phyloP scores from a whole-genome alignment of 371 early-diverging fungal species.

The Mucor lusitanicus region DNA sequence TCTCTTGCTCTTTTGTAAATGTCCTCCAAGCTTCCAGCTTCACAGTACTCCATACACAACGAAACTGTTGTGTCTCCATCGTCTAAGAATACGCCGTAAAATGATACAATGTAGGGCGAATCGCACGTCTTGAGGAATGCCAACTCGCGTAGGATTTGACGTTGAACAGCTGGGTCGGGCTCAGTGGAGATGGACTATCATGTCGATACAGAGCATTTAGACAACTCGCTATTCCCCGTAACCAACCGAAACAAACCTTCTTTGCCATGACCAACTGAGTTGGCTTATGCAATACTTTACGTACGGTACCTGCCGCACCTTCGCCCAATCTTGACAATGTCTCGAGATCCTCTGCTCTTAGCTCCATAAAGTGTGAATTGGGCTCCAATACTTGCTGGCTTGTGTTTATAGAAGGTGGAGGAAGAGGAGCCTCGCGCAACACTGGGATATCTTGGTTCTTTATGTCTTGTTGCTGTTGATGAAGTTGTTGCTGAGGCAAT shows the following conservation, averaged over 20 bases:
- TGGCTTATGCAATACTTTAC: constrained; percentile 80
- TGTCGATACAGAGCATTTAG: neutral
- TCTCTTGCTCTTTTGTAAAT: constrained; percentile 74
- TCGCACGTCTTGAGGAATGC: constrained; percentile 86
- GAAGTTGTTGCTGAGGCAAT: neutral
- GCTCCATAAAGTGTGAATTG: constrained; percentile 38
- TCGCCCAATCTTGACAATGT: constrained; percentile 79
- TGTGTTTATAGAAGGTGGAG: constrained; percentile 21
- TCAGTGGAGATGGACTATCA: constrained; percentile 65
- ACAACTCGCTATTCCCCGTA: neutral
- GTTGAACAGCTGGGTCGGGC: constrained; percentile 71
- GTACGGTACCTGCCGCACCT: constrained; percentile 94
- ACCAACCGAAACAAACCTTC: constrained; percentile 64
- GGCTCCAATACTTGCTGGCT: constrained; percentile 6
- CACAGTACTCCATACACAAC: constrained; percentile 95
- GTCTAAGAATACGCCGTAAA: constrained; percentile 91
- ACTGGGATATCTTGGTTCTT: constrained; percentile 25
- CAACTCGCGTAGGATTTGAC: constrained; percentile 90
- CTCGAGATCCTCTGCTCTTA: constrained; percentile 63
- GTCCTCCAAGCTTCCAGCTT: constrained; percentile 80
- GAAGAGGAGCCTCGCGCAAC: constrained; percentile 40
- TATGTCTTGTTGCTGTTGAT: constrained; percentile 9
- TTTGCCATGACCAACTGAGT: constrained; percentile 89
- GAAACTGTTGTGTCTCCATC: constrained; percentile 86
- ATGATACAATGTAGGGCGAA: constrained; percentile 91